Conservation (phyloP, 371 early-diverging fungal genomes). For the Parasitella parasitica region DNA sequence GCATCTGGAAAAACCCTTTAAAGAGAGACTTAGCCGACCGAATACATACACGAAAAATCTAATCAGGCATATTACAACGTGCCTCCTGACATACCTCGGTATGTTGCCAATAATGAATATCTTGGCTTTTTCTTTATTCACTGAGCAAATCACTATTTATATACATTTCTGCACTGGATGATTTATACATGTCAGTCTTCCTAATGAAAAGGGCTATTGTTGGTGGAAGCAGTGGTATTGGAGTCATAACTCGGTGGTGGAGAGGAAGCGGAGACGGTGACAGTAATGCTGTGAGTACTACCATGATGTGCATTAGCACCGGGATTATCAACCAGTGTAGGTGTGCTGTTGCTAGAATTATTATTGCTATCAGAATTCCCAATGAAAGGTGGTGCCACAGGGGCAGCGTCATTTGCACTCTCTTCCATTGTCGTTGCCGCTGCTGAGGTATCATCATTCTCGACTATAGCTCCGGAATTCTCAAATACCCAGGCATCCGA, state of each 20-base stretch:
- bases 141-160: neutral
- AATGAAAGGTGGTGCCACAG: neutral
- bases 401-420: neutral
- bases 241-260: neutral
- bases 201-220: no score
- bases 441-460: slow-evolving; percentile 1
- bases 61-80: neutral
- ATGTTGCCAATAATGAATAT: neutral
- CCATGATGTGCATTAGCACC: neutral
- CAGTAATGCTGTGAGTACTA: neutral
- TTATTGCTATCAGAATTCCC: neutral
- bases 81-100: neutral
- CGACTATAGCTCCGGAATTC: slow-evolving; percentile 32
- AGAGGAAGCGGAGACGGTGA: slow-evolving; percentile 11
- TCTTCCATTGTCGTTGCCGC: neutral
- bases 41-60: neutral
- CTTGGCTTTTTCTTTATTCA: neutral
- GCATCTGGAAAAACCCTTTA: no score
- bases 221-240: neutral
- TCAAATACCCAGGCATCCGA: slow-evolving; percentile 41
- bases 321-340: slow-evolving; percentile 4
- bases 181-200: no score
- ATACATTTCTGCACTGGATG: neutral
- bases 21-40: no score
- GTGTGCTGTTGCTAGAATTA: neutral